These are phyloP conservation scores for Malus hybrid DNA, from an alignment of 331 rosid genomes.

Conservation along the genomic window DNA sequence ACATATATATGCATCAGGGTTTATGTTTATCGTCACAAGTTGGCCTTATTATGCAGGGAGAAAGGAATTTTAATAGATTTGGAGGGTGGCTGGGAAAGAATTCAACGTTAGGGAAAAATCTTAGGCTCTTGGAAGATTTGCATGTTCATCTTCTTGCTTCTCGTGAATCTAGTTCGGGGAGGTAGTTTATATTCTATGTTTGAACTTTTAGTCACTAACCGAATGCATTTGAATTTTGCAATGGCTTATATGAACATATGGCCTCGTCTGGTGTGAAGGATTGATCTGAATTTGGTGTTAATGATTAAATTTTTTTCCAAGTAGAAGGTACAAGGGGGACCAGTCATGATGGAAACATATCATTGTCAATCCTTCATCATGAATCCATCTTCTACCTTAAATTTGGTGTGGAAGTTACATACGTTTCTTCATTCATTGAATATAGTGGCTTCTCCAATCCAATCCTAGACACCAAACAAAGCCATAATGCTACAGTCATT, in stretches of 20 bases:
- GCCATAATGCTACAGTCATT: neutral
- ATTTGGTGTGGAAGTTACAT: no score
- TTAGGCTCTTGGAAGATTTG: slow-evolving; percentile 84
- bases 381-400: no score
- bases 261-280: no score
- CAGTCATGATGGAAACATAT: no score
- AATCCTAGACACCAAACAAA: no score
- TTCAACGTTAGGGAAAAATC: slow-evolving; percentile 72
- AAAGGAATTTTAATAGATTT: slow-evolving; percentile 78
- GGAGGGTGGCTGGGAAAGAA: slow-evolving; percentile 98
- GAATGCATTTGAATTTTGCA: neutral
- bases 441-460: no score
- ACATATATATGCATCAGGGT: neutral
- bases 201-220: slow-evolving; percentile 8
- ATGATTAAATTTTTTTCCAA: no score
- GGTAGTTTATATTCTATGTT: slow-evolving; percentile 40
- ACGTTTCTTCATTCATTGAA: no score
- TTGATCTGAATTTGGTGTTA: no score
- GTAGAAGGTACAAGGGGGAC: no score
- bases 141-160: slow-evolving; percentile 88
- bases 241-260: neutral
- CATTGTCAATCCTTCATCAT: no score
- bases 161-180: slow-evolving; percentile 68
- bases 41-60: slow-evolving; percentile 51
- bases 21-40: neutral